These are phyloP conservation scores for Coffea humblotiana DNA, from an alignment of 305 asterid species.

Conservation along the genomic window DNA sequence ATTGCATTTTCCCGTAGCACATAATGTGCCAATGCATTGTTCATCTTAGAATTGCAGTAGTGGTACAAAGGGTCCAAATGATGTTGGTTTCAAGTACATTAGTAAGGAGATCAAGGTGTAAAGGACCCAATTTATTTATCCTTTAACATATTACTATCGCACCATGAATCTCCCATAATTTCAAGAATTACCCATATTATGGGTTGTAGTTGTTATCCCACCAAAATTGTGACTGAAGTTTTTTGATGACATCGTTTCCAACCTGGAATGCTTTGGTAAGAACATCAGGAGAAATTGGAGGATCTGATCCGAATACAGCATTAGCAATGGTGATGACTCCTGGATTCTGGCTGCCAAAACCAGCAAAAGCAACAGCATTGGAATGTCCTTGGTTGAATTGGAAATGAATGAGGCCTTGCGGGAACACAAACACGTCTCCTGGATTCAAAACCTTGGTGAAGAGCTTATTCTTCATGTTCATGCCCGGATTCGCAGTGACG, in stretches of 20 bases:
- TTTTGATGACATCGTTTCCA: conserved; percentile 25
- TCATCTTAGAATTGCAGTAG: not conserved
- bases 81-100: no score
- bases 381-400: conserved; percentile 35
- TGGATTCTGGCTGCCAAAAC: conserved; percentile 35
- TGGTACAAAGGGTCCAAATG: not conserved
- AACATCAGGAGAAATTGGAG: conserved; percentile 34
- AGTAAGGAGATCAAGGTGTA: not conserved
- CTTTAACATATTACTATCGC: no score
- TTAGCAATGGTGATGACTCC: conserved; percentile 27
- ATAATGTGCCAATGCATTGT: not conserved
- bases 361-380: conserved; percentile 36
- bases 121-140: not conserved
- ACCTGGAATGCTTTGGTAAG: conserved; percentile 50
- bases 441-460: conserved; percentile 31
- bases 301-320: conserved; percentile 43
- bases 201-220: not conserved
- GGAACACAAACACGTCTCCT: conserved; percentile 54
- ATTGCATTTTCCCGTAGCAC: not conserved
- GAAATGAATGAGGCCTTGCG: conserved; percentile 42
- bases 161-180: not conserved
- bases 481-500: conserved; percentile 35
- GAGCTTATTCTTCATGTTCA: conserved; percentile 21
- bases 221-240: conserved; percentile 12
- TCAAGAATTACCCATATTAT: not conserved